Evolutionary conservation across 1,284 basidiomycete genomes (phyloP).

Genomic region (Xanthoconium separans): DNA sequence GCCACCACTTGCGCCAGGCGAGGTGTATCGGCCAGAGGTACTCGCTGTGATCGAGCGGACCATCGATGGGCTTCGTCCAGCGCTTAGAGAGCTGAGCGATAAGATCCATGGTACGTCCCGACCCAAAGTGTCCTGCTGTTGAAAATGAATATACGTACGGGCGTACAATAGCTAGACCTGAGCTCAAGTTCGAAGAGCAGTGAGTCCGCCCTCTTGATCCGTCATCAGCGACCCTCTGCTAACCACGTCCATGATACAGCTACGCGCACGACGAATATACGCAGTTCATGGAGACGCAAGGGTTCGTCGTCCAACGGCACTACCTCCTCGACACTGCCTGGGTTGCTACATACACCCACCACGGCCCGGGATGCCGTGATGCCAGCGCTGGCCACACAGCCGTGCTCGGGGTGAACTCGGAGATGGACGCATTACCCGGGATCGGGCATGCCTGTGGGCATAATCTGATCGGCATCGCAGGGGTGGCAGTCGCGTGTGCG

Average conservation of each 20-base stretch:
- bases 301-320: constrained; percentile 57
- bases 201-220: constrained; percentile 28
- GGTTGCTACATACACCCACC: constrained; percentile 55
- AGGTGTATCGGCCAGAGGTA: constrained; percentile 37
- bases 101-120: constrained; percentile 60
- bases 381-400: constrained; percentile 22
- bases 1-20: constrained; percentile 14
- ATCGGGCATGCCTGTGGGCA: constrained; percentile 78
- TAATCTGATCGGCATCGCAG: constrained; percentile 74
- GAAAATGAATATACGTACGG: no score
- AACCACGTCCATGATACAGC: constrained; percentile 23
- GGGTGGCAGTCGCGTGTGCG: constrained; percentile 65
- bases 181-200: constrained; percentile 57
- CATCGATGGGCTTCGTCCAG: constrained; percentile 52
- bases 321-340: constrained; percentile 70
- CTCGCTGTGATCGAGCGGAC: constrained; percentile 56
- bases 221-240: no score
- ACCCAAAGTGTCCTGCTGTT: no score
- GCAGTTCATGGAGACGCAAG: constrained; percentile 54
- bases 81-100: constrained; percentile 59
- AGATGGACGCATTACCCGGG: constrained; percentile 65
- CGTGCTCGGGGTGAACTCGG: constrained; percentile 69
- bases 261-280: constrained; percentile 57
- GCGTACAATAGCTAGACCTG: constrained; percentile 48
- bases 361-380: background rate